phyloP scores from a whole-genome alignment of 1,284 basidiomycete species.

The Ustilago sp. region DNA sequence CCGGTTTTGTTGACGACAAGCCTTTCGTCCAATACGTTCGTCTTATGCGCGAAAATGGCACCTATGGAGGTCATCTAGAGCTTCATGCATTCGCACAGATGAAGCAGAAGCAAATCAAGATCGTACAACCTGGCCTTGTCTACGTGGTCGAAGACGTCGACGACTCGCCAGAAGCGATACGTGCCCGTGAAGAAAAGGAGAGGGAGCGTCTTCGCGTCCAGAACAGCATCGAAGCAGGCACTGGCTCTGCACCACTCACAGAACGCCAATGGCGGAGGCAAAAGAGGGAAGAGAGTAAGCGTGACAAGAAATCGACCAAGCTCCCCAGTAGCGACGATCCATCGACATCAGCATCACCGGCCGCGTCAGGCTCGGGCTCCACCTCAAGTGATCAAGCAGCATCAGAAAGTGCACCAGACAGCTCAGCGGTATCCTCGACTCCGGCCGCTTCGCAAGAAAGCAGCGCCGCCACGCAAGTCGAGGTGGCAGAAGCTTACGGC shows the following conservation, averaged over 20 bases:
- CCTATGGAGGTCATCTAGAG: conserved; percentile 91
- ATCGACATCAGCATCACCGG: conserved; percentile 12
- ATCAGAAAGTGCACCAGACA: background rate
- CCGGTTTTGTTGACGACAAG: conserved; percentile 87
- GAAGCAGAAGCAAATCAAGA: conserved; percentile 82
- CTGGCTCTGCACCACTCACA: conserved; percentile 39
- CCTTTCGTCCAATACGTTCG: conserved; percentile 66
- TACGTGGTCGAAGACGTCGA: conserved; percentile 69
- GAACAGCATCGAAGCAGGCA: conserved; percentile 33
- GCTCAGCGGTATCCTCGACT: conserved; percentile 6
- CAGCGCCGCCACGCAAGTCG: background rate
- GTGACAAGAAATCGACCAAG: conserved; percentile 26
- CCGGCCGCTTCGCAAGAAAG: conserved; percentile 11
- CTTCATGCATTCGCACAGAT: conserved; percentile 88
- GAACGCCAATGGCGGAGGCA: conserved; percentile 47
- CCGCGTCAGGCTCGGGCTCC: background rate
- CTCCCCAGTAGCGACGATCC: conserved; percentile 3
- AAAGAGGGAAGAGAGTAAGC: conserved; percentile 41
- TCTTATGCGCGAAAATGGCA: conserved; percentile 73
- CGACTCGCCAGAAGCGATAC: conserved; percentile 61
- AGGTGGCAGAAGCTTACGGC: conserved; percentile 56
- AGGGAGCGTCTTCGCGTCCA: conserved; percentile 47
- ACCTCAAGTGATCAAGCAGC: background rate
- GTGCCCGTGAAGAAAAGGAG: conserved; percentile 46
- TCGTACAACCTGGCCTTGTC: conserved; percentile 82